Percentiles rank a stretch among this genome's conserved stretches.
Evolutionary conservation across 2,329 filamentous ascomycete genomes (phyloP).

Genomic region (Phyllosticta citribraziliensis): DNA sequence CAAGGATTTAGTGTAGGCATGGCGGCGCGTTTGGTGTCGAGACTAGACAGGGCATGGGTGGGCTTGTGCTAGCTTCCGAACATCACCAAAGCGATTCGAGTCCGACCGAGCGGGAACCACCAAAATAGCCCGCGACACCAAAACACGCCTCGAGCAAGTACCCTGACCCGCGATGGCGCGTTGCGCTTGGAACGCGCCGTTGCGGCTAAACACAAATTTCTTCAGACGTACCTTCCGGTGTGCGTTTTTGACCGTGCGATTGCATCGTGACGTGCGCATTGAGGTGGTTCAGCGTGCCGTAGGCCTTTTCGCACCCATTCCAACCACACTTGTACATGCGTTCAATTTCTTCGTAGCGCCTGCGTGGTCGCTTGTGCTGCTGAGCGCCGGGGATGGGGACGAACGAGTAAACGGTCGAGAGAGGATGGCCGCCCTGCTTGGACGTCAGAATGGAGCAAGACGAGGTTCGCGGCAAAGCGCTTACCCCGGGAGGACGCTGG

Average conservation of each 20-base stretch:
- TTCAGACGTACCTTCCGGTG: constrained; percentile 74
- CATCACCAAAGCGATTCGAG: constrained; percentile 25
- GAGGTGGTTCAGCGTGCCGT: constrained; percentile 91
- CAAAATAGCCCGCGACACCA: constrained; percentile 35
- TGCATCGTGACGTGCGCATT: constrained; percentile 99
- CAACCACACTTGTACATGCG: constrained; percentile 99
- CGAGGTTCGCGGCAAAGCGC: constrained; percentile 22
- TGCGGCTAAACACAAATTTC: constrained; percentile 16
- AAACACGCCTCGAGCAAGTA: constrained; percentile 12
- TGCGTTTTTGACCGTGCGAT: constrained; percentile 86
- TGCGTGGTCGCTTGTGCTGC: constrained; percentile 88
- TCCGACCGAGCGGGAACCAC: constrained; percentile 42
- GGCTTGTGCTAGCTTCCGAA: constrained; percentile 34
- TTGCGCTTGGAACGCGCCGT: constrained; percentile 3
- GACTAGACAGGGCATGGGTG: constrained; percentile 28
- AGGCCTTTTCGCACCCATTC: constrained; percentile 97
- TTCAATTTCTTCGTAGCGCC: constrained; percentile 96
- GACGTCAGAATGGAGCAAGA: constrained; percentile 5
- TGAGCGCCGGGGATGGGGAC: constrained; percentile 94
- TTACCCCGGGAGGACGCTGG: constrained; percentile 53
- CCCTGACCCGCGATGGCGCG: constrained; percentile 9
- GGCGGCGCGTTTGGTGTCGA: constrained; percentile 13
- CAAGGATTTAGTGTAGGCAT: constrained; percentile 7
- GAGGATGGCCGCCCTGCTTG: constrained; percentile 40
- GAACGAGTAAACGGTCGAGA: constrained; percentile 88